These are phyloP conservation scores for Globisporangium solare DNA, from an alignment of 352 stramenopile genomes.

Conservation along the genomic window DNA sequence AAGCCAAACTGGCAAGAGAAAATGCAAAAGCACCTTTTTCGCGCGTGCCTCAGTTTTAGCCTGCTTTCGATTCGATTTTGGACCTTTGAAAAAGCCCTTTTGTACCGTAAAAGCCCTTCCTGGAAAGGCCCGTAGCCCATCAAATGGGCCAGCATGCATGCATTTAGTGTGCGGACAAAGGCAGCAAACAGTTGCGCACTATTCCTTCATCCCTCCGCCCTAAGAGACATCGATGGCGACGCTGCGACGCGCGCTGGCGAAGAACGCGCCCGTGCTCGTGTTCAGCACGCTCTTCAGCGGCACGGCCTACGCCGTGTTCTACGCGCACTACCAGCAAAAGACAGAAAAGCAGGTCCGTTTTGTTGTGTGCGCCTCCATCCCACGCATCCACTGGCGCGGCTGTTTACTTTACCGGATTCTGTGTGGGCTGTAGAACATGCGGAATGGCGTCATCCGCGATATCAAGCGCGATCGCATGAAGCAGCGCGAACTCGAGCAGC, in stretches of 20 bases:
- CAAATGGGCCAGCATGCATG: no score
- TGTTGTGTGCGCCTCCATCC: neutral
- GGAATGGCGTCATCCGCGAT: slow-evolving; percentile 73
- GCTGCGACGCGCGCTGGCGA: slow-evolving; percentile 12
- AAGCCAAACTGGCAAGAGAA: no score
- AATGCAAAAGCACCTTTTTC: no score
- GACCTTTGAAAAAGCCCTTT: no score
- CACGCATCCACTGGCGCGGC: no score
- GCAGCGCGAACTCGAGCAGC: slow-evolving; percentile 36
- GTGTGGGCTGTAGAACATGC: slow-evolving; percentile 42
- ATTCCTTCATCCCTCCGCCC: neutral
- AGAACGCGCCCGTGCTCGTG: slow-evolving; percentile 49
- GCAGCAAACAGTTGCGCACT: no score
- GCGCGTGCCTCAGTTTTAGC: no score
- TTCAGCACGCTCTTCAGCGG: slow-evolving; percentile 37
- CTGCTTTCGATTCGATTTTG: no score
- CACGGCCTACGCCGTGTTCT: slow-evolving; percentile 61
- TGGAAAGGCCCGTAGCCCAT: no score
- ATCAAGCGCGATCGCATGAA: slow-evolving; percentile 70
- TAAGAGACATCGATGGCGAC: slow-evolving; percentile 3
- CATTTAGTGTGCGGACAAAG: no score
- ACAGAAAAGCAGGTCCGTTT: slow-evolving; percentile 60
- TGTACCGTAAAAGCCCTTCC: no score
- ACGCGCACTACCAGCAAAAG: slow-evolving; percentile 74
- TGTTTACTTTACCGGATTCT: neutral